These are phyloP conservation scores for Papiliotrema nemorosa DNA, from an alignment of 1,284 basidiomycete species.

Conservation along the genomic window DNA sequence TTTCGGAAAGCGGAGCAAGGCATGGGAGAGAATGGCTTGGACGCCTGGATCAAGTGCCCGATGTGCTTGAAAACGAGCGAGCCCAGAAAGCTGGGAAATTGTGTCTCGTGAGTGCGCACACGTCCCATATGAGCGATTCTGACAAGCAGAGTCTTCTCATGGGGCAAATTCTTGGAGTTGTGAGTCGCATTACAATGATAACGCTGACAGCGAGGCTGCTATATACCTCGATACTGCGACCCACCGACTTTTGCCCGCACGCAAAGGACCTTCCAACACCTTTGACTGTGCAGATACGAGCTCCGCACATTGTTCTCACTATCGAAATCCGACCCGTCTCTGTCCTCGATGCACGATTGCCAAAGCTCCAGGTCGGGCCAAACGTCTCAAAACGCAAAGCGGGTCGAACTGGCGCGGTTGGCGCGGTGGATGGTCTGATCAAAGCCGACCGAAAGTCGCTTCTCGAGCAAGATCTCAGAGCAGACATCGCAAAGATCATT, in stretches of 20 bases:
- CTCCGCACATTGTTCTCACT: conserved; percentile 6
- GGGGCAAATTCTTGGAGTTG: conserved; percentile 35
- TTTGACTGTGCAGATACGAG: conserved; percentile 5
- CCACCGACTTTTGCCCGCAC: conserved; percentile 19
- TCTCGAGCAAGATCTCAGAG: not conserved
- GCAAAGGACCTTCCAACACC: not conserved
- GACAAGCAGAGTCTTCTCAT: conserved; percentile 19
- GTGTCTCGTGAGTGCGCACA: conserved; percentile 14
- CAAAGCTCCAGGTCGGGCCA: conserved; percentile 38
- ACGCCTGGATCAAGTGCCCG: conserved; percentile 20
- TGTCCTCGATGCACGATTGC: conserved; percentile 28
- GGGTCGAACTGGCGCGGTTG: conserved; percentile 14
- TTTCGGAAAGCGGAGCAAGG: conserved; percentile 6
- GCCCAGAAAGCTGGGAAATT: conserved; percentile 6
- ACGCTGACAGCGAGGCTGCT: conserved; percentile 15
- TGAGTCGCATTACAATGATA: conserved; percentile 7
- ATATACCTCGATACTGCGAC: conserved; percentile 19
- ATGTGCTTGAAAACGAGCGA: conserved; percentile 15
- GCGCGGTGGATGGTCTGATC: conserved; percentile 15
- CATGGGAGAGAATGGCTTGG: conserved; percentile 6
- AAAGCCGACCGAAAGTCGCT: conserved; percentile 4
- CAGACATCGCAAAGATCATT: conserved; percentile 1
- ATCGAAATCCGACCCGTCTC: conserved; percentile 8
- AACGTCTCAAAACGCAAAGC: conserved; percentile 33
- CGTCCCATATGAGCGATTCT: not conserved